Base-by-base conservation (phyloP, 768 basidiomycete species). In the Hygrophoropsis aurantiaca region DNA sequence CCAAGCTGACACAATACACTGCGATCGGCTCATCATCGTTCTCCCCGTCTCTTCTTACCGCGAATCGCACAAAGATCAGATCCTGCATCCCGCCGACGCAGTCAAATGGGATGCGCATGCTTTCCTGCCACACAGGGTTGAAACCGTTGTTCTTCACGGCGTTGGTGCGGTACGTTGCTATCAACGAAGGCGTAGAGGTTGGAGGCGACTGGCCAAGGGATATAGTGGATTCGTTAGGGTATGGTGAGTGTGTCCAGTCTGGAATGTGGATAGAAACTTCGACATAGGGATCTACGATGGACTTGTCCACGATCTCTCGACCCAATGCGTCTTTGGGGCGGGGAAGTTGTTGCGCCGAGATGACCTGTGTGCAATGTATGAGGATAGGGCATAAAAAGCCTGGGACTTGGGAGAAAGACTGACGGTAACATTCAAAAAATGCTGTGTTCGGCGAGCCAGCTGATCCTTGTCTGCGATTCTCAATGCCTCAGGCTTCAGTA, bases 271-370 rank as follows among this genome's bases (percentile, higher is more conserved):
- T 54, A 8, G 86, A 82, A 11, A 92, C 82, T 62, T 94, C 85
- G 52, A 95, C 87, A 57, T 78, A 88, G 0, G 92, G 91, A 59
- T 90, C 86, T 15, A 76, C 60, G 38, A 78, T 68, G 19, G 74
- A 70, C 52, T 75, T 81, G 54, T 81, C 77, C 40, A 77, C 62
- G 40, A 82, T 74, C 61, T 90, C 88, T 38, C 74, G 78, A 0
- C 81, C 84, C 33, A 64, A 67, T 1, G 74, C 69, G 62, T 90
- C 84, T 53, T 82, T 82, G 2, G 83, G 80, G 0, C 82, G 75
- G 0, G 91, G 92, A 0, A 97, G 80, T 56, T 94, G 91, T 63
- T 97, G 94, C 11, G 88, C 94, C 2, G 94, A 95, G 51, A 95
- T 86, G 58, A 87, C 66, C 74, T 82, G 50, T 3, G n/a, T n/a